Evolutionary conservation across 768 basidiomycete species (phyloP), one percentile per base, ranked within the genome.

Genomic region (Podaxis sp.): DNA sequence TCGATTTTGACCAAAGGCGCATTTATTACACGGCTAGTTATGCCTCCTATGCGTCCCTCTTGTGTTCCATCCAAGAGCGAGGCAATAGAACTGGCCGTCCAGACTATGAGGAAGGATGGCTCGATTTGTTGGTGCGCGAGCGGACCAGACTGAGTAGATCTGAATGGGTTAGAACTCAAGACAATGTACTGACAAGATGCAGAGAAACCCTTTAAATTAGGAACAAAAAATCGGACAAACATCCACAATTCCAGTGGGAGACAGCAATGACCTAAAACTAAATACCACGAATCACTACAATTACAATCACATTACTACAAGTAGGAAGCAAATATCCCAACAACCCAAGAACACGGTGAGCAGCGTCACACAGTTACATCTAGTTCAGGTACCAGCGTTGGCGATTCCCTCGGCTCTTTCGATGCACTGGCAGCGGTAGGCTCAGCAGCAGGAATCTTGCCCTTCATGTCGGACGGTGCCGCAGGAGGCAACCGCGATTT

Each of bases 291-390:
- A 46, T 46, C 2, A 10, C n/a, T 46, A 46, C 20, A 22, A 46
- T 46, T 46, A 46, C 44, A 46, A 20, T 17, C 5, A 46, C 17
- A 46, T 46, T 46, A 46, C 44, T 46, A 22, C 17, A 46, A 20
- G 78, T 62, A 83, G 93, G n/a, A 80, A 93, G 79, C 20, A 46
- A n/a, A 20, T 46, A 46, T 46, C 44, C 13, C 4, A 46, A 46
- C 44, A 46, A 17, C n/a, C 44, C n/a, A 46, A 22, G 44, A 46
- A 46, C 44, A 22, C 20, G 17, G 20, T 20, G 44, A 46, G 17
- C 13, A 46, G 17, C 7, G 33, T 44, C 12, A 50, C 49, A 22
- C 74, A 78, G 12, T 77, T 92, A 1, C 63, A 70, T 24, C 92
- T 91, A 90, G 24, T 44, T 56, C 22, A 17, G 20, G 24, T 44